These are phyloP conservation scores for Chytriomyces hyalinus DNA, from an alignment of 192 early-diverging fungal species.

Conservation along the genomic window DNA sequence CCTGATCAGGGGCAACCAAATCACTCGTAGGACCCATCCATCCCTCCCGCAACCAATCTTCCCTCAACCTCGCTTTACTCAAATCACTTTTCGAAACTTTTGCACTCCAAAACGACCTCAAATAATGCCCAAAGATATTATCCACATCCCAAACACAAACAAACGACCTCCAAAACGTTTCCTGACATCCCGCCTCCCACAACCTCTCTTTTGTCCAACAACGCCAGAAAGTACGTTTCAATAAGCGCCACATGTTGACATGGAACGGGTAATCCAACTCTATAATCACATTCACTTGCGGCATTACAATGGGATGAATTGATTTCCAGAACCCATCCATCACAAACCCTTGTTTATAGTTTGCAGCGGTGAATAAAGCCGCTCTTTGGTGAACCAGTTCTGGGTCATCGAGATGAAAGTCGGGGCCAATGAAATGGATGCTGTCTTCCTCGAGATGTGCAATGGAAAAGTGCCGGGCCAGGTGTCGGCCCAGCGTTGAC, in stretches of 20 bases:
- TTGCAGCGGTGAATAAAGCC: not conserved
- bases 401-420: conserved; percentile 19
- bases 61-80: conserved; percentile 15
- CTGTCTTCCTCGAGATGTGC: conserved; percentile 38
- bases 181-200: conserved; percentile 31
- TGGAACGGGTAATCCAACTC: conserved; percentile 34
- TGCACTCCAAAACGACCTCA: not conserved
- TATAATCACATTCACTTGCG: conserved; percentile 36
- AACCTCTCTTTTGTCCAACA: conserved; percentile 28
- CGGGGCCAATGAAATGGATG: conserved; percentile 26
- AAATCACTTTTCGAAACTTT: not conserved
- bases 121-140: conserved; percentile 26
- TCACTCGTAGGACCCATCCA: not conserved
- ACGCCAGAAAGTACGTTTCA: conserved; percentile 35
- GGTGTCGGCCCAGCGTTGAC: conserved; percentile 19
- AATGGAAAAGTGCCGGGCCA: conserved; percentile 6
- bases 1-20: not conserved
- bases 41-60: conserved; percentile 8
- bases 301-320: conserved; percentile 28
- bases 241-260: conserved; percentile 28
- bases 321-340: conserved; percentile 39
- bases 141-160: conserved; percentile 11
- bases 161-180: conserved; percentile 15
- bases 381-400: conserved; percentile 3
- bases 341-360: conserved; percentile 18